Percentiles rank a stretch among this genome's conserved stretches.
Conservation (phyloP, 2,329 filamentous ascomycete species). For the Fusarium hainanense region DNA sequence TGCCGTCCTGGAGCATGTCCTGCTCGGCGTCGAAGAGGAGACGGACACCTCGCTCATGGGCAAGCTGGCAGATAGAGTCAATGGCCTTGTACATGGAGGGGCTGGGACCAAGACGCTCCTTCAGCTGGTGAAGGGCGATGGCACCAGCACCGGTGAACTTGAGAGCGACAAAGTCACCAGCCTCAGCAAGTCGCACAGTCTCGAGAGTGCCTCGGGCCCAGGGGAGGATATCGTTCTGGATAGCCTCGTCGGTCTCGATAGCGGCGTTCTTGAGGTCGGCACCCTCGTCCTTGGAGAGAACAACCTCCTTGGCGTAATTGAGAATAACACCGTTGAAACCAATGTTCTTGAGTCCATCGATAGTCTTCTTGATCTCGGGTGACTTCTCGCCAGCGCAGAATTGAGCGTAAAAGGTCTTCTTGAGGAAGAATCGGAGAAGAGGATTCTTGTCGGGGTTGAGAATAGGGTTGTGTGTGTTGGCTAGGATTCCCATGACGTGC, state of each 20-base stretch:
- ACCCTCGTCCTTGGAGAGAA: slow-evolving; percentile 69
- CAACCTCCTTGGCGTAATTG: slow-evolving; percentile 84
- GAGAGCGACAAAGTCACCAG: slow-evolving; percentile 72
- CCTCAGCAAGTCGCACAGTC: slow-evolving; percentile 74
- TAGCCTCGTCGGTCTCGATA: slow-evolving; percentile 59
- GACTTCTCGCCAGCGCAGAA: slow-evolving; percentile 87
- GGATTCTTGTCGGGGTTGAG: slow-evolving; percentile 82
- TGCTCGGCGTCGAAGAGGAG: slow-evolving; percentile 91
- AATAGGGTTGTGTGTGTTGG: slow-evolving; percentile 73
- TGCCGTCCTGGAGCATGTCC: slow-evolving; percentile 79
- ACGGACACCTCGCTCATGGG: slow-evolving; percentile 73
- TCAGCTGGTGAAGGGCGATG: slow-evolving; percentile 74
- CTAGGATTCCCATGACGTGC: slow-evolving; percentile 73
- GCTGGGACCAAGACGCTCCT: slow-evolving; percentile 70
- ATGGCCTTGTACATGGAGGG: slow-evolving; percentile 75
- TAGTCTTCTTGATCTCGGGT: slow-evolving; percentile 73
- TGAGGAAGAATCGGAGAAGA: slow-evolving; percentile 75
- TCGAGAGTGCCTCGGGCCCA: slow-evolving; percentile 82
- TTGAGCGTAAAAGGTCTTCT: slow-evolving; percentile 88
- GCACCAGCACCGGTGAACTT: slow-evolving; percentile 87
- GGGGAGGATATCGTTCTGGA: slow-evolving; percentile 70
- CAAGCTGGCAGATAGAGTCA: slow-evolving; percentile 78
- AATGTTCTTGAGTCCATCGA: slow-evolving; percentile 73
- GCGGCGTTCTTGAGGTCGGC: slow-evolving; percentile 58
- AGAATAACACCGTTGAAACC: slow-evolving; percentile 88